Evolutionary conservation across 1,284 basidiomycete genomes (phyloP).

Genomic region (Naganishia cerealis): DNA sequence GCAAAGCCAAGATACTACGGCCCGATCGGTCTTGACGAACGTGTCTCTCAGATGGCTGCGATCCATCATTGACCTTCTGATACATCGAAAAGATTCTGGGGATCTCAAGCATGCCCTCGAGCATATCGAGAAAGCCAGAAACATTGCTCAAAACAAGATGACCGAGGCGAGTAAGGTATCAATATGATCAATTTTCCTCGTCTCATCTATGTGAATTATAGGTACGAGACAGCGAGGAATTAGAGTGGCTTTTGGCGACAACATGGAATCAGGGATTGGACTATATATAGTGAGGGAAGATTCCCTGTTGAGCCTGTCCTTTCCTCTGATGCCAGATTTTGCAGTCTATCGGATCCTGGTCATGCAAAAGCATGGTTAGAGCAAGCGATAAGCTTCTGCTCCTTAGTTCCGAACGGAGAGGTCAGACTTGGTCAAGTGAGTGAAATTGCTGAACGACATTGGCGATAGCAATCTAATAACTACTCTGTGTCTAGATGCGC

Average conservation of each 20-base stretch:
- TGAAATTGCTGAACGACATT: neutral
- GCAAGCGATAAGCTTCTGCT: constrained; percentile 14
- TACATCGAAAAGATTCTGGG: constrained; percentile 11
- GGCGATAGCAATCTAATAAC: neutral
- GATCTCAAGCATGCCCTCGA: neutral
- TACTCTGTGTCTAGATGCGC: constrained; percentile 2
- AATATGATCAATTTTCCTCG: neutral
- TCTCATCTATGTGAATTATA: neutral
- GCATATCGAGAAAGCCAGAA: constrained; percentile 2
- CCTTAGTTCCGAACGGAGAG: neutral
- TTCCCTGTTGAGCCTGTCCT: neutral
- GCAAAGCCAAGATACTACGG: neutral
- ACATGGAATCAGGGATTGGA: constrained; percentile 26
- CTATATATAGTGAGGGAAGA: neutral
- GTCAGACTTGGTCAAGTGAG: constrained; percentile 11
- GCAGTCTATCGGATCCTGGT: constrained; percentile 10
- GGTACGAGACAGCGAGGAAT: constrained; percentile 1
- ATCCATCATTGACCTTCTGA: constrained; percentile 21
- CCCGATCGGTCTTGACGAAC: neutral
- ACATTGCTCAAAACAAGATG: constrained; percentile 2
- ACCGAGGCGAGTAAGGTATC: neutral
- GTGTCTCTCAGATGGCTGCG: constrained; percentile 3
- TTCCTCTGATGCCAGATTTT: neutral
- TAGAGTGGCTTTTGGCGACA: constrained; percentile 24
- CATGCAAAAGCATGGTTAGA: constrained; percentile 22